A percentile compares a stretch with the other conserved stretches of the same genome.
Evolutionary conservation across 805 yeast genomes (phyloP).

Genomic region (Blastobotrys americana): DNA sequence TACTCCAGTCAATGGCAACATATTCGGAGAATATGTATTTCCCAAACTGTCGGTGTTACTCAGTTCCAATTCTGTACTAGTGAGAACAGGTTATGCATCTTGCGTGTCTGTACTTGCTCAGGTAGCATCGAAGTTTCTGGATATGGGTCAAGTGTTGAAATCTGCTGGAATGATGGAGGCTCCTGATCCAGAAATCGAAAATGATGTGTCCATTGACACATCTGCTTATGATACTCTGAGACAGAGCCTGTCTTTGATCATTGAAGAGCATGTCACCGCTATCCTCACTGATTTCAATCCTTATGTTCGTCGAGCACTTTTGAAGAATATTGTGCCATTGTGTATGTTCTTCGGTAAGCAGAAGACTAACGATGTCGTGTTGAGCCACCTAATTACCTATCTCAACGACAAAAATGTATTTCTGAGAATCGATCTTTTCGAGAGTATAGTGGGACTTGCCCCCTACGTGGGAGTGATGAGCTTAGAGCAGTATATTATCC

Average conservation of each 20-base stretch:
- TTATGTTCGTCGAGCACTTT: constrained; percentile 60
- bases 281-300: constrained; percentile 64
- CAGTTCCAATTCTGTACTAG: constrained; percentile 34
- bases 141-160: constrained; percentile 46
- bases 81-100: constrained; percentile 62
- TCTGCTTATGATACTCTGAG: constrained; percentile 33
- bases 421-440: constrained; percentile 63
- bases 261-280: constrained; percentile 59
- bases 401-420: constrained; percentile 69
- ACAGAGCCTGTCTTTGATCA: constrained; percentile 41
- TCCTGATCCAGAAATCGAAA: constrained; percentile 42
- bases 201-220: constrained; percentile 31
- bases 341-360: constrained; percentile 82
- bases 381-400: constrained; percentile 88
- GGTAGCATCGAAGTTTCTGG: constrained; percentile 55
- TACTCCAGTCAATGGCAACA: constrained; percentile 64
- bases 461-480: constrained; percentile 75
- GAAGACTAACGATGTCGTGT: constrained; percentile 76
- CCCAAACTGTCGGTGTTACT: constrained; percentile 55
- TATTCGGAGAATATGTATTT: constrained; percentile 75
- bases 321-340: constrained; percentile 64
- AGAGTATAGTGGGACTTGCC: constrained; percentile 64
- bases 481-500: constrained; percentile 81
- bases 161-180: constrained; percentile 29
- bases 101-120: constrained; percentile 68